phyloP scores from a whole-genome alignment of 1,139 yeast genomes.

The Pichia norvegensis region DNA sequence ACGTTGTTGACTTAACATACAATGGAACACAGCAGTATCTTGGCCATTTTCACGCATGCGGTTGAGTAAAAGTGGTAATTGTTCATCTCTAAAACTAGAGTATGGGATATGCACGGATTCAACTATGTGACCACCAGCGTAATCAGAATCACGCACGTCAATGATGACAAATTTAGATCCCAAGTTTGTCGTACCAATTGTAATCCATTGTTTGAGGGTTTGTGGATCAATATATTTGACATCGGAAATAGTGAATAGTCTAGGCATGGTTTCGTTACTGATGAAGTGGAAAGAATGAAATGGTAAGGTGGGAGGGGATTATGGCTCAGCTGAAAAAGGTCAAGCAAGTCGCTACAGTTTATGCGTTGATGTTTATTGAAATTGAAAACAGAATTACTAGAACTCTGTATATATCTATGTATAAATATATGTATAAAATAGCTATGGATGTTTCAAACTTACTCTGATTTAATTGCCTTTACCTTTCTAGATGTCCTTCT shows the following conservation, averaged over 20 bases:
- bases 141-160: conserved; percentile 85
- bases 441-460: neutral
- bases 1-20: conserved; percentile 81
- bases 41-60: conserved; percentile 32
- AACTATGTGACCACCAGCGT: conserved; percentile 66
- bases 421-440: too few species aligned
- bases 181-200: conserved; percentile 10
- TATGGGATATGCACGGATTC: conserved; percentile 55
- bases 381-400: too few species aligned
- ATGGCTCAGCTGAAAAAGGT: neutral
- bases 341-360: too few species aligned
- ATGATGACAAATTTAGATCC: conserved; percentile 52
- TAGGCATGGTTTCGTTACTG: neutral
- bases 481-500: neutral
- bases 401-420: too few species aligned
- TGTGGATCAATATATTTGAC: conserved; percentile 14
- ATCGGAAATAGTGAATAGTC: conserved; percentile 11
- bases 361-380: too few species aligned
- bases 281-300: neutral
- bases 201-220: conserved; percentile 19
- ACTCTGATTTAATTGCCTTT: neutral
- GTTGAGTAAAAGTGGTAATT: conserved; percentile 1
- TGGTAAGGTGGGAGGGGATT: too few species aligned
- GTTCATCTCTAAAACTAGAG: conserved; percentile 32
- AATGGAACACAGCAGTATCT: conserved; percentile 72